These are phyloP conservation scores for Syncephalastrum monosporum DNA, from an alignment of 371 early-diverging fungal species.

Conservation along the genomic window DNA sequence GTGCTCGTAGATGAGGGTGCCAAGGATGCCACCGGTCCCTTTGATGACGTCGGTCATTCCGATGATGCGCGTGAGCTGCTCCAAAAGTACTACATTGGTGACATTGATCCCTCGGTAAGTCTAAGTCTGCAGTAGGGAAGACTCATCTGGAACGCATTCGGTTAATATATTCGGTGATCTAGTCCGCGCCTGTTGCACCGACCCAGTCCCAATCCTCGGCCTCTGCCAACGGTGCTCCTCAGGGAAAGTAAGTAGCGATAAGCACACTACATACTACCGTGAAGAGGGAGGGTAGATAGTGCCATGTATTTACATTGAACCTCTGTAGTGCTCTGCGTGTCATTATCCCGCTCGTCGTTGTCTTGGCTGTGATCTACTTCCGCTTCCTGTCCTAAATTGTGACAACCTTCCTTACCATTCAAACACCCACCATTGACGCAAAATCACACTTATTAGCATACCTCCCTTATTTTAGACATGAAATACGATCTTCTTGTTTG, in stretches of 20 bases:
- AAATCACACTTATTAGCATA: too few relatives aligned
- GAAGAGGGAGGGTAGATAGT: background rate
- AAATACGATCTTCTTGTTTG: conserved; percentile 2
- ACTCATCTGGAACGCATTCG: conserved; percentile 1
- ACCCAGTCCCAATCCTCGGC: conserved; percentile 9
- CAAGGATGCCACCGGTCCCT: conserved; percentile 88
- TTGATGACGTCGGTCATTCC: conserved; percentile 96
- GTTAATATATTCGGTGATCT: conserved; percentile 8
- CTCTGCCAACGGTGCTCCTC: conserved; percentile 20
- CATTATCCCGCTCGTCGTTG: conserved; percentile 28
- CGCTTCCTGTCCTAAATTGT: conserved; percentile 22
- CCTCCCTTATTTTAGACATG: too few relatives aligned
- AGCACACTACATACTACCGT: background rate
- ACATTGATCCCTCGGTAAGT: conserved; percentile 64
- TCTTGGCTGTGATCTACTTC: conserved; percentile 30
- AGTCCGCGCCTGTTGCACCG: conserved; percentile 38
- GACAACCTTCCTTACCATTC: background rate
- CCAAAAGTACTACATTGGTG: conserved; percentile 70
- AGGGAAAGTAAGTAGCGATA: conserved; percentile 45
- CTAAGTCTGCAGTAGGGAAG: too few relatives aligned
- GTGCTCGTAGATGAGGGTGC: conserved; percentile 79
- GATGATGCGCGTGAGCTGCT: conserved; percentile 89
- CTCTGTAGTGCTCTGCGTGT: conserved; percentile 39
- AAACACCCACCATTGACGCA: background rate
- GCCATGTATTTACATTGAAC: too few relatives aligned